A percentile compares a stretch with the other conserved stretches of the same genome.
Evolutionary conservation across 2,329 filamentous ascomycete genomes (phyloP).

Genomic region (Nannizziopsis arthrosporioides): DNA sequence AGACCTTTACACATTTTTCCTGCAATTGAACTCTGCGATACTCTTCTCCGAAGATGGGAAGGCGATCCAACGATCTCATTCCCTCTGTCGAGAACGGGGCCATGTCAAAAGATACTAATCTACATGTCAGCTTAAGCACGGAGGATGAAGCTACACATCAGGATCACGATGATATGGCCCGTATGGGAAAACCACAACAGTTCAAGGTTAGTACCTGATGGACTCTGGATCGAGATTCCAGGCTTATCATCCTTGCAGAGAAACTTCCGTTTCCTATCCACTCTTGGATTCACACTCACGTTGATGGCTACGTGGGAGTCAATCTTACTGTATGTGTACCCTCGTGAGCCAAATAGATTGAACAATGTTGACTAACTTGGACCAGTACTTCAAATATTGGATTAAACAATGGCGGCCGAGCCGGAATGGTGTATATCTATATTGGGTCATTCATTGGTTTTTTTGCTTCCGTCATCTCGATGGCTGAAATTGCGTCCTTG

Average conservation of each 20-base stretch:
- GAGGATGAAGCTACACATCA: slow-evolving; percentile 13
- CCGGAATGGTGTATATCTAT: slow-evolving; percentile 24
- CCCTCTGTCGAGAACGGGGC: slow-evolving; percentile 6
- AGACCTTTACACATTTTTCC: no score
- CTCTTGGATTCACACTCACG: slow-evolving; percentile 32
- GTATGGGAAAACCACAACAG: slow-evolving; percentile 42
- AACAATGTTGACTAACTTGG: background rate
- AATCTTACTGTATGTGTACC: slow-evolving; percentile 24
- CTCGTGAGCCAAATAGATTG: background rate
- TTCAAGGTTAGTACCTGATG: slow-evolving; percentile 27
- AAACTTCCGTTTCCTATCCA: slow-evolving; percentile 32
- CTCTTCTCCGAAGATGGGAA: no score
- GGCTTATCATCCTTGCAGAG: slow-evolving; percentile 20
- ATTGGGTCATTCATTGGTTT: slow-evolving; percentile 23
- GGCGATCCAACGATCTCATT: no score
- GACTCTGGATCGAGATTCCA: background rate
- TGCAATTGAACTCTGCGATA: no score
- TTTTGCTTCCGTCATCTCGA: slow-evolving; percentile 23
- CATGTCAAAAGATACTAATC: background rate
- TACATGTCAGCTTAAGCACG: slow-evolving; percentile 11
- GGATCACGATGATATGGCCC: slow-evolving; percentile 33
- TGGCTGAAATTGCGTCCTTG: slow-evolving; percentile 34
- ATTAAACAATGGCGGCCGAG: slow-evolving; percentile 26
- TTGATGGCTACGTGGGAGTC: slow-evolving; percentile 34
- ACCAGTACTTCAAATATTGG: slow-evolving; percentile 14